phyloP scores from a whole-genome alignment of 805 yeast genomes.

The Candida nitratophila region DNA sequence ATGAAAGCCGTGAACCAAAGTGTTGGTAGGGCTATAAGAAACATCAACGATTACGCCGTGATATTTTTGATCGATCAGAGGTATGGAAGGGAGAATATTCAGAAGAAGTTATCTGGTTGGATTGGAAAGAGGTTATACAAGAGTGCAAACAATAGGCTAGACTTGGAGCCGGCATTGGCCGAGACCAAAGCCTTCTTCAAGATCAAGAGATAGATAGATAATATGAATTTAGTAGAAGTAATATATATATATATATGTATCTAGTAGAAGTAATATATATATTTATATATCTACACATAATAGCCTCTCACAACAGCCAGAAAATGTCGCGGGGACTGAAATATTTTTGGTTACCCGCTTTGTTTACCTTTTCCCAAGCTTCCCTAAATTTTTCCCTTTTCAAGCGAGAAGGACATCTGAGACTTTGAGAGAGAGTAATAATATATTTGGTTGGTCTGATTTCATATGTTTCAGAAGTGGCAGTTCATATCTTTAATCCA shows the following conservation, averaged over 20 bases:
- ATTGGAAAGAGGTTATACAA: conserved; percentile 35
- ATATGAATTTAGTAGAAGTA: not conserved
- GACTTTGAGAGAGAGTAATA: too few species aligned
- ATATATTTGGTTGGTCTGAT: too few species aligned
- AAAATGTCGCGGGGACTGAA: too few species aligned
- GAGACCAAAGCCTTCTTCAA: not conserved
- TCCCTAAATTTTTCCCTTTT: not conserved
- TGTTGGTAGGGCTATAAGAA: conserved; percentile 88
- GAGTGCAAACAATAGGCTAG: not conserved
- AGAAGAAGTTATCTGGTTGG: conserved; percentile 67
- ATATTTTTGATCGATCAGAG: conserved; percentile 68
- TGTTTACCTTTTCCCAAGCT: not conserved
- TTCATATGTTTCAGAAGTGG: too few species aligned
- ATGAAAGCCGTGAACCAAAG: conserved; percentile 91
- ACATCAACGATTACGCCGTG: conserved; percentile 70
- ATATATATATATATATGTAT: not conserved
- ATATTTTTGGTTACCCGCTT: not conserved
- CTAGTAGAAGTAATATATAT: too few species aligned
- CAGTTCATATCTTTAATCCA: too few species aligned
- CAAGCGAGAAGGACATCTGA: not conserved
- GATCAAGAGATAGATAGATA: not conserved
- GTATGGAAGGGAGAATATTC: conserved; percentile 36
- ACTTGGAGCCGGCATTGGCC: not conserved
- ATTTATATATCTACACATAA: too few species aligned
- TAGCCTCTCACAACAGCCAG: too few species aligned